Evolutionary conservation across 805 yeast genomes (phyloP), one percentile per base, ranked within the genome.

Genomic region (Metschnikowia similis): DNA sequence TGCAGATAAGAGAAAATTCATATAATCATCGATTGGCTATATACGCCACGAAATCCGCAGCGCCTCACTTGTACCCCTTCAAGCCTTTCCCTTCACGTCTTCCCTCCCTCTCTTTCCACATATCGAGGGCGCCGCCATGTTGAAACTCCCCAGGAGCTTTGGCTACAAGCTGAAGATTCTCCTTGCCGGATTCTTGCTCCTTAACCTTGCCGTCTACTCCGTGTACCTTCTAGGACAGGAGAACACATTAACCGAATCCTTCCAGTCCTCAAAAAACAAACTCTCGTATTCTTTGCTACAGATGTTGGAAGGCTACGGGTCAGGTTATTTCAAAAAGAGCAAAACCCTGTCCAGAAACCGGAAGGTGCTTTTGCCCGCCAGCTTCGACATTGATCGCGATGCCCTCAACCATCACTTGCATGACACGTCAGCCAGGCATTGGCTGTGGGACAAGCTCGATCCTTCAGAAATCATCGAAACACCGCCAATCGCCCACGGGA

Each of bases 331-430:
- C 28, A 27, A 29, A 26, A 35, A 43, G 27, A 32, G 32, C 11
- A 27, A 37, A 14, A 3, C n/a, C 8, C 48, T 45, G 41, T 40
- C 48, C 29, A 39, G 43, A 31, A 35, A 44, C 32, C 39, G 37
- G 4, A 44, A 40, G 27, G 52, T 52, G 7, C 49, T 52, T 17
- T 45, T 52, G 14, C 55, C 55, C 11, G 50, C 50, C 1, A 49
- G 50, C 14, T 47, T 49, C 44, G 17, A 47, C 3, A 40, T 52
- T 32, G 41, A 49, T 8, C 32, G 14, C 10, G 29, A 21, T 8
- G 47, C 45, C 3, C 43, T 52, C 16, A 17, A 37, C 7, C 30
- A 43, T 13, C 48, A 49, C 34, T 41, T 52, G 21, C 21, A 34
- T 8, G 45, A 47, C 11, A 52, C 55, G 8, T 47, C 52, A 8